phyloP scores from a whole-genome alignment of 2,329 filamentous ascomycete genomes.

The Penicillium sp. region DNA sequence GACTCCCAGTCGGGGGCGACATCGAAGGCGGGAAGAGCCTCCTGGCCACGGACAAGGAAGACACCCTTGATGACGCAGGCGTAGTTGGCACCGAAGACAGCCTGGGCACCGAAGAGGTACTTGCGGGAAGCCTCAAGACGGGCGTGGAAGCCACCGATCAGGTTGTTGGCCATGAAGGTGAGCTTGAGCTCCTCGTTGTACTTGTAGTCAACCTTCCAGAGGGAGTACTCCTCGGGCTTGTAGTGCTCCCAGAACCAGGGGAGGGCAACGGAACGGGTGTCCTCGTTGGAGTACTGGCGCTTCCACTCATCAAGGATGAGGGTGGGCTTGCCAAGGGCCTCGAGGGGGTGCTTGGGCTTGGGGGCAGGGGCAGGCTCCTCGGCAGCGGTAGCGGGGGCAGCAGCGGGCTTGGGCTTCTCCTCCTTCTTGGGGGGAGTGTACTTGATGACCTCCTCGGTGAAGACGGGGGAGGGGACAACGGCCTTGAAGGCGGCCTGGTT shows the following conservation, averaged over 20 bases:
- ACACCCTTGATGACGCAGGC: conserved; percentile 89
- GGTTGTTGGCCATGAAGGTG: conserved; percentile 98
- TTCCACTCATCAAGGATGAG: conserved; percentile 96
- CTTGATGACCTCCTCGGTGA: conserved; percentile 80
- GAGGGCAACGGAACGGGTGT: conserved; percentile 76
- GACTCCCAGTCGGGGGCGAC: conserved; percentile 97
- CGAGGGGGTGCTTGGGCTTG: conserved; percentile 96
- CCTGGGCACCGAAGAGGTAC: conserved; percentile 89
- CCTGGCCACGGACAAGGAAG: conserved; percentile 92
- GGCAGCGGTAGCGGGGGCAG: conserved; percentile 51
- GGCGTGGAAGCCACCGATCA: conserved; percentile 95
- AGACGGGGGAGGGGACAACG: conserved; percentile 72
- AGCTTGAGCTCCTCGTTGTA: conserved; percentile 98
- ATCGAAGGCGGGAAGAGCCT: conserved; percentile 83
- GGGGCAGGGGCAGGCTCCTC: conserved; percentile 65
- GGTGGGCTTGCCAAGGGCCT: conserved; percentile 75
- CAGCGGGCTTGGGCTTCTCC: conserved; percentile 62
- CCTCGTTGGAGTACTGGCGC: conserved; percentile 97
- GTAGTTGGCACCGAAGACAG: conserved; percentile 87
- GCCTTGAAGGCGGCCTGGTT: conserved; percentile 90
- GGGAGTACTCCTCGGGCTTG: conserved; percentile 91
- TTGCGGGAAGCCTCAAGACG: conserved; percentile 98
- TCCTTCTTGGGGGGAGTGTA: conserved; percentile 74
- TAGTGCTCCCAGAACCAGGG: conserved; percentile 99
- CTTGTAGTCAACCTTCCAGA: conserved; percentile 96